Evolutionary conservation across 1,139 yeast genomes (phyloP).

Genomic region (Sugiyamaella castrensis): DNA sequence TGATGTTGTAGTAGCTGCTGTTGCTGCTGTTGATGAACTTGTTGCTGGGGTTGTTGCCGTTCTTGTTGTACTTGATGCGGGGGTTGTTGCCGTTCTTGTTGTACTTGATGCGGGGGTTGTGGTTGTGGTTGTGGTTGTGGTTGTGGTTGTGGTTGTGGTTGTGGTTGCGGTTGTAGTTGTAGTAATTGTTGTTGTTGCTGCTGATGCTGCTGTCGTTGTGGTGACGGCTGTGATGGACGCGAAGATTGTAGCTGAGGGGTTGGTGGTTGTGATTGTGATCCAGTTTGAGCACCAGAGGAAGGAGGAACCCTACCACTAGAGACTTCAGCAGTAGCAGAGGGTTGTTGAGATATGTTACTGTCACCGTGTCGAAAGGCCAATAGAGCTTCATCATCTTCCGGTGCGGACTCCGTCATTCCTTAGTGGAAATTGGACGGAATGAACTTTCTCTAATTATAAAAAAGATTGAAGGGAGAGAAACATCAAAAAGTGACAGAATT

Average conservation of each 20-base stretch:
- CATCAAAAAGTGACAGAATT: too few species aligned
- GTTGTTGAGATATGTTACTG: conserved; percentile 11
- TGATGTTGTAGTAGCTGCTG: conserved; percentile 11
- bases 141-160: conserved; percentile 18
- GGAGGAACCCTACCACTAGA: not conserved
- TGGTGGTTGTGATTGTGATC: conserved; percentile 7
- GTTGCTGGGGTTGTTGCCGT: conserved; percentile 10
- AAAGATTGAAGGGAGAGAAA: too few species aligned
- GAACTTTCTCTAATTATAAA: too few species aligned
- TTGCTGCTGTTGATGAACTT: conserved; percentile 15
- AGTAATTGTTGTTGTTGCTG: conserved; percentile 14
- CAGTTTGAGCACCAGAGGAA: conserved; percentile 11
- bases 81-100: conserved; percentile 2
- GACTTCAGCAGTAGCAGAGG: conserved; percentile 18
- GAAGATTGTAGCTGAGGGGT: conserved; percentile 14
- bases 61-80: conserved; percentile 16
- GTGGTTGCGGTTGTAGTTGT: conserved; percentile 22
- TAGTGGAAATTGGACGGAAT: not conserved
- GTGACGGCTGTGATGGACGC: conserved; percentile 26
- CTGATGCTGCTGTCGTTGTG: conserved; percentile 28
- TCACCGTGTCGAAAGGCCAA: conserved; percentile 21
- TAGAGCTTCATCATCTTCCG: conserved; percentile 21
- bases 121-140: conserved; percentile 16
- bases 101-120: conserved; percentile 14
- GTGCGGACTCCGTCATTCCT: conserved; percentile 23